phyloP scores from a whole-genome alignment of 148 eudicot species.

The Rhododendron williamsianum region DNA sequence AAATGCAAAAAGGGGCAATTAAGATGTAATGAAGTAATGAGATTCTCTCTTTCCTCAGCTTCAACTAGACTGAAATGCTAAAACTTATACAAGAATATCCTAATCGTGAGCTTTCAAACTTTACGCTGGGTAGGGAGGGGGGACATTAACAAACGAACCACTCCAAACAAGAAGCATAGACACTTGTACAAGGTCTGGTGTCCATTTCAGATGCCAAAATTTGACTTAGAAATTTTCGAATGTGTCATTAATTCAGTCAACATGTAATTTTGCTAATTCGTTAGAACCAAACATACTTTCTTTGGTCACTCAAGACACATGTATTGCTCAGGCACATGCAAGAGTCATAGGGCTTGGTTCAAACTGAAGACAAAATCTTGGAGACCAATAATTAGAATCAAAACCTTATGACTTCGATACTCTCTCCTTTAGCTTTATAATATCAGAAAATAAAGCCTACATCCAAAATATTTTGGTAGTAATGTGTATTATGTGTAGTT shows the following conservation, averaged over 20 bases:
- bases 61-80: background rate
- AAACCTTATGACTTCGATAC: background rate
- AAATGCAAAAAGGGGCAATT: slow-evolving; percentile 11
- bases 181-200: background rate
- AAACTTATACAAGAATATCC: background rate
- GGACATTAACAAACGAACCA: background rate
- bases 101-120: background rate
- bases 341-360: background rate
- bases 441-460: background rate
- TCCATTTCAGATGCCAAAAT: background rate
- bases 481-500: background rate
- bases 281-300: background rate
- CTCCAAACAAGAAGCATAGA: background rate
- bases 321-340: background rate
- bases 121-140: background rate
- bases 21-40: background rate
- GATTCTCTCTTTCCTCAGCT: background rate
- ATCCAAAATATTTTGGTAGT: background rate
- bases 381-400: background rate
- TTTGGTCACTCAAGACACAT: background rate
- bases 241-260: background rate
- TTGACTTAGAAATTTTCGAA: background rate
- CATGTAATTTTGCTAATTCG: background rate
- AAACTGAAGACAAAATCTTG: background rate
- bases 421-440: background rate